These are phyloP conservation scores for Aspergillus sp. DNA, from an alignment of 2,329 filamentous ascomycete species.

Conservation along the genomic window DNA sequence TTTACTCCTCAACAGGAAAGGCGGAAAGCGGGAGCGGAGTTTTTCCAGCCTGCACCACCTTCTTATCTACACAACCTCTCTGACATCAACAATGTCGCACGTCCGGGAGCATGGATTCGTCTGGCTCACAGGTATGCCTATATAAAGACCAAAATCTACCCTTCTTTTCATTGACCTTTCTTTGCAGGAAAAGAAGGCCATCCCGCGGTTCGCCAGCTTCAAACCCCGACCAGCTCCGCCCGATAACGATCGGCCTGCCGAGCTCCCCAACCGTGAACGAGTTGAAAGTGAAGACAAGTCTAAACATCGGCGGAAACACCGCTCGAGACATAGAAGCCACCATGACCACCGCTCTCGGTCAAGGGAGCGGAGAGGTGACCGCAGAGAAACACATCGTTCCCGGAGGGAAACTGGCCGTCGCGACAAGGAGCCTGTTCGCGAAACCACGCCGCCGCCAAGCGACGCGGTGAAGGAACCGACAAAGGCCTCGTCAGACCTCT, in stretches of 20 bases:
- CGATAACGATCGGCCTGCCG: slow-evolving; percentile 21
- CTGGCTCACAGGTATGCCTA: slow-evolving; percentile 33
- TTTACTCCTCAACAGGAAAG: slow-evolving; percentile 20
- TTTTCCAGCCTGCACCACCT: slow-evolving; percentile 24
- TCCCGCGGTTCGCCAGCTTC: slow-evolving; percentile 77
- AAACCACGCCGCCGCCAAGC: slow-evolving; percentile 7
- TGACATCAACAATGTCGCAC: slow-evolving; percentile 15
- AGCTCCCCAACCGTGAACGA: slow-evolving; percentile 21
- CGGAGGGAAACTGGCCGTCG: slow-evolving; percentile 13
- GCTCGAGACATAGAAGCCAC: slow-evolving; percentile 23
- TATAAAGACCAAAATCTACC: background rate
- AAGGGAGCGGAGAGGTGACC: slow-evolving; percentile 17
- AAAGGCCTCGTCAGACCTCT: slow-evolving; percentile 41
- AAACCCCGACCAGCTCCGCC: slow-evolving; percentile 49
- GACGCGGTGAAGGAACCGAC: slow-evolving; percentile 14
- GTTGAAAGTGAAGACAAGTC: slow-evolving; percentile 22
- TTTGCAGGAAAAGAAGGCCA: slow-evolving; percentile 37
- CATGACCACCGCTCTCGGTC: slow-evolving; percentile 24
- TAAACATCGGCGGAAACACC: slow-evolving; percentile 21
- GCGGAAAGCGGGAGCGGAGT: slow-evolving; percentile 25
- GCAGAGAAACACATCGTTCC: slow-evolving; percentile 13
- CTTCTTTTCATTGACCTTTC: background rate
- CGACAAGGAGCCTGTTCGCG: slow-evolving; percentile 6
- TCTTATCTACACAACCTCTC: slow-evolving; percentile 10
- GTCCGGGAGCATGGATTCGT: slow-evolving; percentile 37